phyloP scores from a whole-genome alignment of 495 filamentous ascomycete species.

The Penicillium cosmopolitanum region DNA sequence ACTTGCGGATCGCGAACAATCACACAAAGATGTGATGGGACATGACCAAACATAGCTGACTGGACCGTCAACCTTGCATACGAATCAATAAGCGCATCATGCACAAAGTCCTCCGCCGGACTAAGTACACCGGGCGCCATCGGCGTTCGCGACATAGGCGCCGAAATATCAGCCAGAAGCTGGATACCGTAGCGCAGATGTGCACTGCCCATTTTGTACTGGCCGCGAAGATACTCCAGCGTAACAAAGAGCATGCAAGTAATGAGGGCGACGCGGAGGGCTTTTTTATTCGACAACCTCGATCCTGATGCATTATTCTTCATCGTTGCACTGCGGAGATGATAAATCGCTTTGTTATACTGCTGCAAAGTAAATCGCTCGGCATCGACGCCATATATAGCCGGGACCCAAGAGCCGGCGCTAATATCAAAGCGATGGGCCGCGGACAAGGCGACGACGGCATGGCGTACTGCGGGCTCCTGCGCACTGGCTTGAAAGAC shows the following conservation, averaged over 20 bases:
- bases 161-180: slow-evolving; percentile 15
- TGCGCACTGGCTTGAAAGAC: slow-evolving; percentile 63
- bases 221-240: slow-evolving; percentile 54
- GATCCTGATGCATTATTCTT: neutral
- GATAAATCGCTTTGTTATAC: slow-evolving; percentile 30
- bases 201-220: slow-evolving; percentile 41
- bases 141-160: neutral
- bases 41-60: slow-evolving; percentile 27
- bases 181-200: slow-evolving; percentile 52
- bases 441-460: slow-evolving; percentile 65
- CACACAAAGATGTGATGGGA: slow-evolving; percentile 22
- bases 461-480: slow-evolving; percentile 66
- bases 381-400: slow-evolving; percentile 8
- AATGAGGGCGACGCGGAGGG: slow-evolving; percentile 44
- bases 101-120: slow-evolving; percentile 24
- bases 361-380: slow-evolving; percentile 26
- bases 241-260: slow-evolving; percentile 57
- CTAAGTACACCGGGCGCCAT: slow-evolving; percentile 18
- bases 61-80: slow-evolving; percentile 22
- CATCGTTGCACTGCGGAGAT: slow-evolving; percentile 6
- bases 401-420: slow-evolving; percentile 10
- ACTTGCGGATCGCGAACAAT: slow-evolving; percentile 17
- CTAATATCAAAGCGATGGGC: slow-evolving; percentile 52
- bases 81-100: slow-evolving; percentile 26
- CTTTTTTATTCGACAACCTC: slow-evolving; percentile 6